Base-by-base conservation (phyloP, 306 rosid genomes). In the Quercus parvula region DNA sequence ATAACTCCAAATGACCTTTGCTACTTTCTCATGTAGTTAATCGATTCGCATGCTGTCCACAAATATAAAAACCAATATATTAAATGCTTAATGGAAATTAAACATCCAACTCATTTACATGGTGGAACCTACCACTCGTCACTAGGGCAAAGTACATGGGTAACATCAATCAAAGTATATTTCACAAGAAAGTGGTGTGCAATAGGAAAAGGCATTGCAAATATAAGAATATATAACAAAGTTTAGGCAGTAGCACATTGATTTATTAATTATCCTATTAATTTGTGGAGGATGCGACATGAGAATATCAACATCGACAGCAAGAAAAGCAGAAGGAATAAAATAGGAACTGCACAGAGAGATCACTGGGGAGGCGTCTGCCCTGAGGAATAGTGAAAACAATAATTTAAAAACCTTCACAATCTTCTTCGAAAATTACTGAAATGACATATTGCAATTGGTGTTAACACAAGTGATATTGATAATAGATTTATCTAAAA, bases 111-210 rank as follows among this genome's bases (percentile, higher is more conserved):
- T 30, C 63, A 71, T 70, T 78, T 28, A 55, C 56, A 74, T 56
- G 1, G 15, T 24, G 57, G 79, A 58, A 46, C 71, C 71, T 44
- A 67, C 71, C 84, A 46, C 49, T 75, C 0, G 52, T 63, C 84
- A 46, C 49, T 75, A 2, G 52, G 58, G 33, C n/a, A 24, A 38
- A 63, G 41, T 63, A 63, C 54, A 49, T 49, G 54, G 15, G 70
- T 5, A 63, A 3, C 69, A 61, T 61, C 66, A 24, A 28, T 24
- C 28, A 25, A 25, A 62, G 35, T 19, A 57, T 7, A 20, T 28
- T 19, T 59, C 15, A 13, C 15, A 24, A 59, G 6, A 28, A 63
- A 63, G 25, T 24, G 19, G 33, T 61, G 67, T 22, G 13, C 18
- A 63, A 28, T 28, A 13, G 1, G 30, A 63, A 61, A 15, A 1